Evolutionary conservation across 176 grass and related monocot species (phyloP), one percentile per base, ranked within the genome.

Genomic region (Carex littledalei): DNA sequence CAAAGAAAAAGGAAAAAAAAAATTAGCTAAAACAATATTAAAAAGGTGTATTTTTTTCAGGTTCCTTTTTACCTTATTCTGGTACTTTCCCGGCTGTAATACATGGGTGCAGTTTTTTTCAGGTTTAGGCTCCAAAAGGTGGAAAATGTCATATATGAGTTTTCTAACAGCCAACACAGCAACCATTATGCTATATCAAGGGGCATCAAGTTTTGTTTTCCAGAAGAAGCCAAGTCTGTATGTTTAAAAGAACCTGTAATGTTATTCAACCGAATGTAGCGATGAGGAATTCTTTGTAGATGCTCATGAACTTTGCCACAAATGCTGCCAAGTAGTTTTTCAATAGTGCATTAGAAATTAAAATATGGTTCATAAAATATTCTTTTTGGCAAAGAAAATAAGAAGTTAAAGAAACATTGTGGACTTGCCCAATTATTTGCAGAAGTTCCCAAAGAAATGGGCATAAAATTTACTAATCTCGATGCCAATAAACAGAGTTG

Each of bases 271-370:
- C 90, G 86, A 99, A 99, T 84, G 96, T 88, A 8, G 93, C 91
- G 0, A 94, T 87, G 6, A 99, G 90, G 85, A 95, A 99, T 63
- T 92, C 88, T 85, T 99, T 99, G 84, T 95, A 99, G 77, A 99
- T 92, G 84, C 93, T 99, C 96, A 99, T 99, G 91, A 99, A 99
- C 88, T 99, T 99, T 9, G 96, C 96, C 37, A 99, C 93, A 9
- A 99, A 99, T 73, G 96, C 96, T 99, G 93, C 55, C 80, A 4
- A 89, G 72, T 12, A 83, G 22, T 15, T 67, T 50, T 26, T 3
- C 37, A 49, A 26, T 26, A 2, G 39, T 29, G 63, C n/a, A 53
- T 64, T 67, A 83, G 45, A 49, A 67, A 83, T 16, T 22, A 67
- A 9, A 62, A 29, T 77, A 55, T 32, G 49, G 12, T 54, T 55